Base-by-base conservation (phyloP, 495 filamentous ascomycete genomes). In the Hypoxylon lienhwacheense region DNA sequence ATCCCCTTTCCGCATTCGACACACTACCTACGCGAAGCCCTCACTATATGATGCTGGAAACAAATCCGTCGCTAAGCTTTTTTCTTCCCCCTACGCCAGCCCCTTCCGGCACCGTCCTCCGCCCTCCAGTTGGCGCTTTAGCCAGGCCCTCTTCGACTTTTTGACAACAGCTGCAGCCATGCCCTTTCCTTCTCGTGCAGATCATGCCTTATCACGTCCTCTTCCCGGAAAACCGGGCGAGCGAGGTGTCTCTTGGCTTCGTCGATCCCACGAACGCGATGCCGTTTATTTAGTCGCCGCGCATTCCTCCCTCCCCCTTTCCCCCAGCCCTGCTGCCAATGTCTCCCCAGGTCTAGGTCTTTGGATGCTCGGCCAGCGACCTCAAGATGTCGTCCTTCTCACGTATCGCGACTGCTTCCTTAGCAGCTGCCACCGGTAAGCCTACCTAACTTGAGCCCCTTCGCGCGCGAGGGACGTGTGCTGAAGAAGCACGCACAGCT, bases 361-460 rank as follows among this genome's bases (percentile, higher is more conserved):
- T 55, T 61, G 53, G 61, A 66, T 48, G 53, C 50, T 64, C 61
- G 56, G 55, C 50, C 46, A 46, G 44, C 42, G 48, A 63, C 56
- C 47, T 61, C 61, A 66, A 61, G 45, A 66, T 66, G 64, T 50
- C 64, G 39, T 58, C 48, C 37, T 47, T 66, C 34, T 50, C 53
- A 58, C 56, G 56, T 47, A 59, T 66, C 44, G 53, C 64, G 48
- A 61, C 64, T 66, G 64, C 64, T 56, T 49, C 59, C 26, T 33
- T 66, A 47, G 64, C 64, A 46, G 64, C 56, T 45, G 64, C 64
- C 50, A 42, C 61, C 25, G 34, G 64, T 66, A 59, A 61, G 64
- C 25, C 21, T 14, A 24, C 12, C 0, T 4, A 35, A 8, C 26
- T 32, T 42, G 8, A 7, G 1, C 4, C 11, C 29, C 5, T 12